Evolutionary conservation across 148 eudicot genomes (phyloP), one percentile per base, ranked within the genome.

Genomic region (Beta vulgaris): DNA sequence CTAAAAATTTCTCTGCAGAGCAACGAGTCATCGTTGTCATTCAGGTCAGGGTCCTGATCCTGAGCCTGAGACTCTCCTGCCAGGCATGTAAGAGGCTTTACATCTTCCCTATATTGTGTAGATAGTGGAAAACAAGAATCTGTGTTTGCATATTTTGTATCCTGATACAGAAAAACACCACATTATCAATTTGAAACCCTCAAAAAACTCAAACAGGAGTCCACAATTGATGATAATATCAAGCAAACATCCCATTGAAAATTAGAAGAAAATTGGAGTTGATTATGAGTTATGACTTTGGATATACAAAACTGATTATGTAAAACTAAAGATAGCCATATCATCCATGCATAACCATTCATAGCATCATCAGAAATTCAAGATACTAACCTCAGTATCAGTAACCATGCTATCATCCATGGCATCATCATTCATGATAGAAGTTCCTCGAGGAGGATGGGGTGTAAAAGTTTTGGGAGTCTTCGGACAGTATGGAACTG

Each of bases 381-480:
- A n/a, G 51, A 16, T 58, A 79, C 84, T 68, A 60, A 89, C 96
- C 92, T 87, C 76, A 11, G 43, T 68, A 66, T 85, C 78, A 48
- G 48, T 29, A 5, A 57, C 58, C 43, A 69, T 43, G 73, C 29
- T 55, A 43, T 79, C 84, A 78, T 79, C 89, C 2, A 42, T 46
- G 59, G 75, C 68, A 75, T 87, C 88, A 75, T 80, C 86, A 72
- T 53, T 32, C 2, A 55, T 74, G 18, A 77, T 72, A 66, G 86
- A 81, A 34, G 68, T 77, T 57, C 80, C 93, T 62, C 87, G 58
- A 28, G 86, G 87, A 57, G 91, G 96, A 67, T 84, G 61, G 1
- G 87, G 92, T 35, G 80, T 78, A 54, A 46, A 71, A 28, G 84
- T 88, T 76, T 66, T 86, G 7, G 97, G 97, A 78, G 95, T 92